These are phyloP conservation scores for Cytospora piceae DNA, from an alignment of 2,329 filamentous ascomycete species.

Conservation along the genomic window DNA sequence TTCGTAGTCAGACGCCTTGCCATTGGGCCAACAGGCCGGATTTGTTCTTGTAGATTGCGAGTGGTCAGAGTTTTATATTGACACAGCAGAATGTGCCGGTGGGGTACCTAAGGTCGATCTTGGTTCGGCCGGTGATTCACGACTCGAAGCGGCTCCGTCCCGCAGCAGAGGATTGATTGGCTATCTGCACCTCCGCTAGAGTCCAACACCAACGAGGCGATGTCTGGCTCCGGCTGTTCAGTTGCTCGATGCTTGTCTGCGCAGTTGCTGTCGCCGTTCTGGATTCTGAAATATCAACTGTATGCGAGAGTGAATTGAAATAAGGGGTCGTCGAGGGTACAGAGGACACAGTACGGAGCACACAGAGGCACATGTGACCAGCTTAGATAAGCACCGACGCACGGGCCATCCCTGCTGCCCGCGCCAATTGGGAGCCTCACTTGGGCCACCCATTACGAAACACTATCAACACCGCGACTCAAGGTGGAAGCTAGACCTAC, in stretches of 20 bases:
- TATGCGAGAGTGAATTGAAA: background rate
- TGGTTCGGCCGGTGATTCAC: background rate
- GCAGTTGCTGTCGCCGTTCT: too few relatives aligned
- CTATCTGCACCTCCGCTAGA: too few relatives aligned
- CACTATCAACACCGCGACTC: conserved; percentile 32
- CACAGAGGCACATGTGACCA: background rate
- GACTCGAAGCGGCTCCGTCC: background rate
- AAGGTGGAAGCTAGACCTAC: conserved; percentile 33
- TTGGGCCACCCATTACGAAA: conserved; percentile 9
- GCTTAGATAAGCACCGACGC: background rate
- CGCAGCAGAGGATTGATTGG: background rate
- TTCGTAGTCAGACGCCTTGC: conserved; percentile 50
- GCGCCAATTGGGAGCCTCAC: conserved; percentile 20
- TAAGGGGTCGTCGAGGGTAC: background rate
- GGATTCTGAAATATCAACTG: too few relatives aligned
- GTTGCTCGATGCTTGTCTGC: background rate
- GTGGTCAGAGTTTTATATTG: background rate
- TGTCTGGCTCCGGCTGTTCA: background rate
- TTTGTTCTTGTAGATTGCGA: conserved; percentile 5
- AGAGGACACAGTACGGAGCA: background rate
- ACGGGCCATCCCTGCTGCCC: conserved; percentile 3
- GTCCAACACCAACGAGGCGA: background rate
- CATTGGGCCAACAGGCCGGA: conserved; percentile 42
- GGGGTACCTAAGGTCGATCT: background rate
- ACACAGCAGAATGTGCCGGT: background rate